Evolutionary conservation across 139 green algal species (phyloP).

Genomic region (Coelastrella sp.): DNA sequence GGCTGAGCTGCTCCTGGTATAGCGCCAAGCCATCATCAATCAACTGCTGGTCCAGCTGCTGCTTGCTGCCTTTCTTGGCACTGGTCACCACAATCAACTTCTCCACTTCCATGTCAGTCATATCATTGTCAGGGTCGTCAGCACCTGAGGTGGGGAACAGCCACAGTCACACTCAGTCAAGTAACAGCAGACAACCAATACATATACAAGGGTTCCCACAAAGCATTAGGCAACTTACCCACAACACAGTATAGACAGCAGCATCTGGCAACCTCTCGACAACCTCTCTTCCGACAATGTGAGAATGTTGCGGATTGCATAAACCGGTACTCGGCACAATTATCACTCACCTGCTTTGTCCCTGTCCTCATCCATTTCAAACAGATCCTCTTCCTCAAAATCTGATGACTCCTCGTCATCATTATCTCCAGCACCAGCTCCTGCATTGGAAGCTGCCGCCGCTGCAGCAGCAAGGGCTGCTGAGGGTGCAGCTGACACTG

Average conservation of each 20-base stretch:
- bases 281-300: too few species aligned
- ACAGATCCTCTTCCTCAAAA: conserved; percentile 70
- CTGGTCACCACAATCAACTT: conserved; percentile 77
- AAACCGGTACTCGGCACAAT: too few species aligned
- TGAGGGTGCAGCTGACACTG: conserved; percentile 35
- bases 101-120: conserved; percentile 86
- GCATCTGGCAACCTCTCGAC: too few species aligned
- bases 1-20: conserved; percentile 79
- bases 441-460: neutral
- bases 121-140: conserved; percentile 53
- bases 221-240: too few species aligned
- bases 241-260: too few species aligned
- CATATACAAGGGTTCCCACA: neutral
- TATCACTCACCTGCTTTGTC: too few species aligned
- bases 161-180: neutral
- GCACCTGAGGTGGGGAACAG: conserved; percentile 3
- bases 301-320: too few species aligned
- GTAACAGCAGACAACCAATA: neutral
- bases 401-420: conserved; percentile 25
- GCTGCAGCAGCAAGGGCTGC: conserved; percentile 38
- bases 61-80: conserved; percentile 40
- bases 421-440: conserved; percentile 17
- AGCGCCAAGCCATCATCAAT: conserved; percentile 90
- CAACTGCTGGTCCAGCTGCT: conserved; percentile 51
- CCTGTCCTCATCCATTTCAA: conserved; percentile 79